These are phyloP conservation scores for Oryza nivara DNA, from an alignment of 176 grass and related monocot genomes.

Conservation along the genomic window DNA sequence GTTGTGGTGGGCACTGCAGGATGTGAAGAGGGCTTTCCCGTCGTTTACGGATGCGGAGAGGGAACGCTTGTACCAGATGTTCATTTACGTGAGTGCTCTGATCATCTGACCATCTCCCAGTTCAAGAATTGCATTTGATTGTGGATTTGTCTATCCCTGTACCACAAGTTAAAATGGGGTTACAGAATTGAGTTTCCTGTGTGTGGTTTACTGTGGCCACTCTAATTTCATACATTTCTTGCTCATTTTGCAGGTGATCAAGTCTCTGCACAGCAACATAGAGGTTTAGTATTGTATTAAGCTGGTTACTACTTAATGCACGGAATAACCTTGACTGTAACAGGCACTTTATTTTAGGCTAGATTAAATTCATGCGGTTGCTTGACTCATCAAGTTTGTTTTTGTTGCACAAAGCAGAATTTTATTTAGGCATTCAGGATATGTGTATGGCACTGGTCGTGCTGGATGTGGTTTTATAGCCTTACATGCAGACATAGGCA, in stretches of 20 bases:
- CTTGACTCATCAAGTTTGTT: neutral
- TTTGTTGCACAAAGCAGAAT: neutral
- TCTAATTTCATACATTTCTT: neutral
- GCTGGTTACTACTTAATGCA: constrained; percentile 6
- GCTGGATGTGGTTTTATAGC: neutral
- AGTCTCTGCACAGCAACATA: constrained; percentile 55
- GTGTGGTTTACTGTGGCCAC: neutral
- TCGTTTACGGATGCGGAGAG: constrained; percentile 56
- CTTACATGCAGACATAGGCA: constrained; percentile 9
- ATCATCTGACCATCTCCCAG: neutral
- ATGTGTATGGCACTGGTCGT: neutral
- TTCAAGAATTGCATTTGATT: constrained; percentile 7
- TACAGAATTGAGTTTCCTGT: neutral
- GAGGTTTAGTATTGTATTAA: constrained; percentile 41
- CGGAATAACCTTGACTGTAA: neutral
- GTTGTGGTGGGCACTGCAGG: constrained; percentile 43
- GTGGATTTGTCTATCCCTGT: neutral
- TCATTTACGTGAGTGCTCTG: constrained; percentile 49
- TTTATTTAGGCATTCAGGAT: neutral
- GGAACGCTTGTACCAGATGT: constrained; percentile 56
- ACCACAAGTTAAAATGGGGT: neutral
- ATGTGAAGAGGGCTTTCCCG: constrained; percentile 54
- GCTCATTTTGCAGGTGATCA: constrained; percentile 54
- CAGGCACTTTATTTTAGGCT: neutral
- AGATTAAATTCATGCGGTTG: neutral